phyloP scores from a whole-genome alignment of 371 early-diverging fungal genomes.

The Entomophthora muscae region DNA sequence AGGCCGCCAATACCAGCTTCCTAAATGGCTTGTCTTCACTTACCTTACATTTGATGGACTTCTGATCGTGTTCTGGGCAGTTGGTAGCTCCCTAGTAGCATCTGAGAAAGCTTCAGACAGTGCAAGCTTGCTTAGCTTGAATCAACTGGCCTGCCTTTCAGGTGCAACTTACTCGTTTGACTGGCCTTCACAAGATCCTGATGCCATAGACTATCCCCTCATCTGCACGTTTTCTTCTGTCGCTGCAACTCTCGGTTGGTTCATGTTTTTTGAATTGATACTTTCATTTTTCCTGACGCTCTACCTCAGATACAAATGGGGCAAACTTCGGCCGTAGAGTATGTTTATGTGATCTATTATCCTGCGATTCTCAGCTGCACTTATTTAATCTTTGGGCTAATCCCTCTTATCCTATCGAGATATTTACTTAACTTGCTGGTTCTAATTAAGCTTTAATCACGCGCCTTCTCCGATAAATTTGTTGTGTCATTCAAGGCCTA shows the following conservation, averaged over 20 bases:
- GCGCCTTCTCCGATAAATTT: too few species aligned
- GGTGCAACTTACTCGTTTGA: neutral
- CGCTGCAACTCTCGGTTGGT: neutral
- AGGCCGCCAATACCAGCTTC: slow-evolving; percentile 1
- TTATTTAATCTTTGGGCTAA: too few species aligned
- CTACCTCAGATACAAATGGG: slow-evolving; percentile 2
- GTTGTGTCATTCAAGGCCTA: too few species aligned
- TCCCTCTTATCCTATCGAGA: too few species aligned
- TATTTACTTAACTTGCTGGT: too few species aligned
- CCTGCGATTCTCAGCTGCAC: too few species aligned
- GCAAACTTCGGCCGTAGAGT: neutral
- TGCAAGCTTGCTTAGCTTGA: neutral
- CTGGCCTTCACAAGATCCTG: neutral
- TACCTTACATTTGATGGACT: neutral
- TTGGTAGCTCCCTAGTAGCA: neutral
- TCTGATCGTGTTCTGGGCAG: neutral
- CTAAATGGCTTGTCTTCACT: neutral
- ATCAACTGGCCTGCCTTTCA: neutral
- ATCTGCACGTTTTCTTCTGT: slow-evolving; percentile 2
- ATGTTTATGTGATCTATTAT: too few species aligned
- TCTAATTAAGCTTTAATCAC: too few species aligned
- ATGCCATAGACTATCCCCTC: neutral
- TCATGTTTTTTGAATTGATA: neutral
- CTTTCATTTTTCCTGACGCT: neutral
- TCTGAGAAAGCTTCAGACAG: neutral